These are phyloP conservation scores for Pyrenophora seminiperda DNA, from an alignment of 2,329 filamentous ascomycete species.

Conservation along the genomic window DNA sequence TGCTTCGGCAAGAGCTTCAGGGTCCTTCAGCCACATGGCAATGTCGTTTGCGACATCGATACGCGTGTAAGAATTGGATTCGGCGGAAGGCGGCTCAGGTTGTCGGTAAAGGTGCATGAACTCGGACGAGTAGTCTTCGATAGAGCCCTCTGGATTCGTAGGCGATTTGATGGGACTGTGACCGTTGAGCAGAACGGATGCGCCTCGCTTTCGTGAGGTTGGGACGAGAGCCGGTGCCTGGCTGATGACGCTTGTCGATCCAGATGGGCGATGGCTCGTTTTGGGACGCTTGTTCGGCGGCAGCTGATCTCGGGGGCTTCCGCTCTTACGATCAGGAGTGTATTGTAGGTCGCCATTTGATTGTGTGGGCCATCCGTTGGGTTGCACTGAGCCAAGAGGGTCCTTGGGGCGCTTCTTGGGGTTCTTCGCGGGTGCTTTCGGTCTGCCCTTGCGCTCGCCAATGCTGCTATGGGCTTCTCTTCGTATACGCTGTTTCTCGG, in stretches of 20 bases:
- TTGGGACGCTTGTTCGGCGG: constrained; percentile 79
- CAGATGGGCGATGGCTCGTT: constrained; percentile 76
- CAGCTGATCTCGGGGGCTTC: constrained; percentile 58
- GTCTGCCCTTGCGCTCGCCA: constrained; percentile 67
- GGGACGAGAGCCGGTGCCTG: constrained; percentile 69
- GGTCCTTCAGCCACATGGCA: constrained; percentile 78
- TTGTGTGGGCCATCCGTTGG: constrained; percentile 67
- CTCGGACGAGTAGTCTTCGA: constrained; percentile 73
- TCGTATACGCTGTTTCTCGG: constrained; percentile 70
- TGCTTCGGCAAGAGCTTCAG: constrained; percentile 69
- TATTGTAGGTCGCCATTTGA: constrained; percentile 62
- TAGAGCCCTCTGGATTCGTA: constrained; percentile 66
- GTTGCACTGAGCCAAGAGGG: constrained; percentile 59
- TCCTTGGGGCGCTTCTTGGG: constrained; percentile 90
- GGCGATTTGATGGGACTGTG: constrained; percentile 80
- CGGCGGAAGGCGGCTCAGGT: constrained; percentile 59
- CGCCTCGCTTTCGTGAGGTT: constrained; percentile 65
- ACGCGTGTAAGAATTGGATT: constrained; percentile 78
- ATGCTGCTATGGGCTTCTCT: constrained; percentile 63
- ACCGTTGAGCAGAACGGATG: constrained; percentile 62
- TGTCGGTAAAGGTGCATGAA: constrained; percentile 77
- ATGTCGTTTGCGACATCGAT: constrained; percentile 76
- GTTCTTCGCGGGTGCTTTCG: constrained; percentile 77
- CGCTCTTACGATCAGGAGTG: constrained; percentile 54
- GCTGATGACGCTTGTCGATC: constrained; percentile 73